These are phyloP conservation scores for Stephania japonica DNA, from an alignment of 164 flowering plant genomes.

Conservation along the genomic window DNA sequence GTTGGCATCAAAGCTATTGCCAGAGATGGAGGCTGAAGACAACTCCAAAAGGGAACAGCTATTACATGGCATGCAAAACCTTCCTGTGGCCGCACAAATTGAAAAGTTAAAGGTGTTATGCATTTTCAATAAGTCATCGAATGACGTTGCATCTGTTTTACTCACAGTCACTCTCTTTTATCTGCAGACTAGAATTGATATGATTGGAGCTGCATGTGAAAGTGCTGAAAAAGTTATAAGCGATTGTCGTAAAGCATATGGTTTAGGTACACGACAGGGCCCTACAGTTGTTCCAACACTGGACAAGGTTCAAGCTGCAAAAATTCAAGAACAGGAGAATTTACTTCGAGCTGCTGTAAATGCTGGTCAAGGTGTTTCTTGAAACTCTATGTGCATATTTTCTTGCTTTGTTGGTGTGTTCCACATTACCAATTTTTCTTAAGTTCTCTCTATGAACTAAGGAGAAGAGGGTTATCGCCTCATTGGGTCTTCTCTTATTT, in stretches of 20 bases:
- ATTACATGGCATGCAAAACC: constrained; percentile 74
- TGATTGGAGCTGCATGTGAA: constrained; percentile 92
- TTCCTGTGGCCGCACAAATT: constrained; percentile 66
- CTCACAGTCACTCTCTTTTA: constrained; percentile 7
- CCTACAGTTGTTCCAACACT: constrained; percentile 56
- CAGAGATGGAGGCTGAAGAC: constrained; percentile 91
- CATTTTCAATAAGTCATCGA: not conserved
- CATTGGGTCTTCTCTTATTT: too few species aligned
- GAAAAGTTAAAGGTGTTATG: constrained; percentile 74
- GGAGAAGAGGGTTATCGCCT: too few species aligned
- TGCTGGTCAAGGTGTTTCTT: constrained; percentile 63
- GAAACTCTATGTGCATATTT: not conserved
- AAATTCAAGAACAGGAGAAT: constrained; percentile 87
- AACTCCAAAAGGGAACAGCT: constrained; percentile 73
- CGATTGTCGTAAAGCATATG: constrained; percentile 80
- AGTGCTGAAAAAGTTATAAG: constrained; percentile 90
- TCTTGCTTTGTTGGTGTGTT: not conserved
- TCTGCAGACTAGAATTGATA: constrained; percentile 74
- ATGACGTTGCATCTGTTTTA: not conserved
- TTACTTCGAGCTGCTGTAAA: constrained; percentile 81
- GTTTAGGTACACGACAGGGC: constrained; percentile 80
- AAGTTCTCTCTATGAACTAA: too few species aligned
- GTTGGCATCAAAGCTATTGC: constrained; percentile 88
- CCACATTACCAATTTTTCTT: not conserved
- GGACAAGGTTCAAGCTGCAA: constrained; percentile 87